Conservation (phyloP, 2,329 filamentous ascomycete species). For the Stachybotrys chartarum region DNA sequence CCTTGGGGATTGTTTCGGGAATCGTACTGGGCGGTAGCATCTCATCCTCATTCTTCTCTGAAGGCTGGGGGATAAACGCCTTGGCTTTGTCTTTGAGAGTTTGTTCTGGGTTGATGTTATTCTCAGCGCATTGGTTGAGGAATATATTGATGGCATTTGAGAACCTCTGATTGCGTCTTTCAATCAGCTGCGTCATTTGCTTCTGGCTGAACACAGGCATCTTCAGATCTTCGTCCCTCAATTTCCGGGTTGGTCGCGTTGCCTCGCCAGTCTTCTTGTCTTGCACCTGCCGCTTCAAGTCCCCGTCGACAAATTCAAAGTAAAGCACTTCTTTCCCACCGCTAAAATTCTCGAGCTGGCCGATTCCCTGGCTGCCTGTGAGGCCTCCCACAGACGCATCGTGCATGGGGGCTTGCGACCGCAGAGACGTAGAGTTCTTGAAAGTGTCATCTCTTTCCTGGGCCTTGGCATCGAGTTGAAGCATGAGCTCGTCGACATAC, state of each 20-base stretch:
- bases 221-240: conserved; percentile 73
- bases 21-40: conserved; percentile 35
- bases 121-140: conserved; percentile 62
- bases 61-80: conserved; percentile 55
- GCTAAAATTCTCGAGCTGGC: conserved; percentile 11
- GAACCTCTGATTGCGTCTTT: conserved; percentile 84
- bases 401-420: conserved; percentile 41
- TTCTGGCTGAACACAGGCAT: conserved; percentile 92
- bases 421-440: conserved; percentile 38
- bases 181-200: conserved; percentile 82
- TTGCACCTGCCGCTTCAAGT: conserved; percentile 73
- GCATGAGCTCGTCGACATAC: conserved; percentile 77
- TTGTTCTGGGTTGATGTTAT: conserved; percentile 59
- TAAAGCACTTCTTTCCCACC: conserved; percentile 64
- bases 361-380: conserved; percentile 40
- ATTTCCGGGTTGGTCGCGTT: conserved; percentile 57
- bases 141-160: conserved; percentile 68
- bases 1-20: conserved; percentile 68
- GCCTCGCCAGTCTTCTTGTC: conserved; percentile 68
- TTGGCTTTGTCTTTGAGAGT: conserved; percentile 52
- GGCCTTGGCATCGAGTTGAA: conserved; percentile 73
- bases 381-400: conserved; percentile 51
- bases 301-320: conserved; percentile 90
- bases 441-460: conserved; percentile 59
- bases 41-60: conserved; percentile 15